These are phyloP conservation scores for Xylaria arbuscula DNA, from an alignment of 2,329 filamentous ascomycete species.

Conservation along the genomic window DNA sequence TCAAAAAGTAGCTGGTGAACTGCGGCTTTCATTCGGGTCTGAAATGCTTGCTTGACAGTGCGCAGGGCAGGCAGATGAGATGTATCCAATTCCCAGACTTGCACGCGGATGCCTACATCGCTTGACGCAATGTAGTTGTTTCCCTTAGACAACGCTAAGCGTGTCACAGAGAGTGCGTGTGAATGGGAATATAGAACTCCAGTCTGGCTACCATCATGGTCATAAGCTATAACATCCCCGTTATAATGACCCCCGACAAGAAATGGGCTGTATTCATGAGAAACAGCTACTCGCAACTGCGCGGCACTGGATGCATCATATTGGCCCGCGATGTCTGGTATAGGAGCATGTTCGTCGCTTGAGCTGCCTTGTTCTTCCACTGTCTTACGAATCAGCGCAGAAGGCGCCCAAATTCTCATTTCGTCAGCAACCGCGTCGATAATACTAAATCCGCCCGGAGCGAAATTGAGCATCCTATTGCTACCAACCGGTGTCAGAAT, in stretches of 20 bases:
- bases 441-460: neutral
- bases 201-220: neutral
- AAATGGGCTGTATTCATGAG: neutral
- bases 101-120: neutral
- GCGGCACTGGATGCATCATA: neutral
- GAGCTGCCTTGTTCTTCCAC: neutral
- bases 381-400: neutral
- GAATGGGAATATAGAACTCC: conserved; percentile 9
- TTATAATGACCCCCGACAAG: conserved; percentile 1
- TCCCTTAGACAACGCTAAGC: neutral
- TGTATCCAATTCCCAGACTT: conserved; percentile 18
- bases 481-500: neutral
- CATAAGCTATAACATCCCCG: conserved; percentile 11
- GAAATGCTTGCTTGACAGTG: neutral
- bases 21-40: neutral
- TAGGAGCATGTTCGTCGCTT: neutral
- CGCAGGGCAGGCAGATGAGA: neutral
- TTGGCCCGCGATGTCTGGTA: neutral
- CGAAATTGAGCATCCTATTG: neutral
- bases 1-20: conserved; percentile 5
- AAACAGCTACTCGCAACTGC: neutral
- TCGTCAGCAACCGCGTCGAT: conserved; percentile 2
- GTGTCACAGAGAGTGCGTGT: neutral
- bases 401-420: conserved; percentile 12
- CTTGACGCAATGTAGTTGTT: neutral